Percentiles rank a stretch among this genome's conserved stretches.
phyloP scores from a whole-genome alignment of 2,329 filamentous ascomycete genomes.

The Pseudocercospora eumusae region DNA sequence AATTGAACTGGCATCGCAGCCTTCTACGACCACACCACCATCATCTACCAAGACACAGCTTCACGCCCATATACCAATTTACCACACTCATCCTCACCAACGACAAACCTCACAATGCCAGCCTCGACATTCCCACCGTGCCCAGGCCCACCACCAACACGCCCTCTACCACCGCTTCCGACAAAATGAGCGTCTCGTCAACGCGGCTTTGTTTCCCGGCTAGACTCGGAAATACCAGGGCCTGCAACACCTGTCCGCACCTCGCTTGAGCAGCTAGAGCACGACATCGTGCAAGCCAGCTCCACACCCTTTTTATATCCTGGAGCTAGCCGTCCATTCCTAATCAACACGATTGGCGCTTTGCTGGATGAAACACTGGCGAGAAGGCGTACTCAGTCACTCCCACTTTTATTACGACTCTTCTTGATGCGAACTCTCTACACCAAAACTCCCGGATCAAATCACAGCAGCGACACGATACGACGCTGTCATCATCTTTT shows the following conservation, averaged over 20 bases:
- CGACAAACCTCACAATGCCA: slow-evolving; percentile 39
- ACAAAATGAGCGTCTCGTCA: slow-evolving; percentile 39
- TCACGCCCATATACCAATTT: background rate
- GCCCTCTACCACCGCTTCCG: slow-evolving; percentile 51
- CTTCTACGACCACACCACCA: background rate
- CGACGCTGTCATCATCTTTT: slow-evolving; percentile 5
- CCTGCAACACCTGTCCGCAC: slow-evolving; percentile 6
- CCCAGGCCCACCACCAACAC: slow-evolving; percentile 51
- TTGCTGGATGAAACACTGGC: background rate
- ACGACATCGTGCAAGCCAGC: slow-evolving; percentile 3
- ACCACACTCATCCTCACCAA: background rate
- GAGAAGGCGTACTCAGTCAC: slow-evolving; percentile 12
- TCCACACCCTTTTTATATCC: slow-evolving; percentile 2
- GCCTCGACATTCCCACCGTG: slow-evolving; percentile 49
- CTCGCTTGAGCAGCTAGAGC: background rate
- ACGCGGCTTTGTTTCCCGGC: slow-evolving; percentile 10
- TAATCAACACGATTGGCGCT: slow-evolving; percentile 6
- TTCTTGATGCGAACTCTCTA: slow-evolving; percentile 2
- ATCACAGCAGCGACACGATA: background rate
- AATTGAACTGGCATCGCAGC: background rate
- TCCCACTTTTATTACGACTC: slow-evolving; percentile 8
- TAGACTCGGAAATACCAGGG: background rate
- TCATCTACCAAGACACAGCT: background rate
- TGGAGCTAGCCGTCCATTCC: background rate
- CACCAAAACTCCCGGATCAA: background rate